A percentile compares a stretch with the other conserved stretches of the same genome.
Evolutionary conservation across 495 filamentous ascomycete species (phyloP).

Genomic region (Neurospora sp.): DNA sequence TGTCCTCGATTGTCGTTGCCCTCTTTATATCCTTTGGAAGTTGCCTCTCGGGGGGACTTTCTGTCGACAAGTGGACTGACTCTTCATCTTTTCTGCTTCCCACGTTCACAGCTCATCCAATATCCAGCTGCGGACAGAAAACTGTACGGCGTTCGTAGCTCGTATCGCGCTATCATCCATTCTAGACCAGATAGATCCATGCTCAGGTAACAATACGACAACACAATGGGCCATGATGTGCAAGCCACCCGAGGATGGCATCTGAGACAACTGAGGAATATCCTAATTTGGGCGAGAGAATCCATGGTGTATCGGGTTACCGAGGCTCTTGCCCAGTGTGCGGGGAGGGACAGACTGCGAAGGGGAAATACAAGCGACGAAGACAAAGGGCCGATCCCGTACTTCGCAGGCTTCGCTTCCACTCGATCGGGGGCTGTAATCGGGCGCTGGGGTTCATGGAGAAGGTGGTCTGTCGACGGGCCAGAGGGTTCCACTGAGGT

Average conservation of each 20-base stretch:
- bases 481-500: neutral
- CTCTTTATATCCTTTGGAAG: neutral
- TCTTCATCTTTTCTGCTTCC: too few relatives aligned
- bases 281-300: neutral
- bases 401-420: neutral
- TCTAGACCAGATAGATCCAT: neutral
- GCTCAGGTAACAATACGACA: neutral
- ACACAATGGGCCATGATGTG: neutral
- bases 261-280: neutral
- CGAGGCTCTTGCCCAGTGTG: too few relatives aligned
- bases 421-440: neutral
- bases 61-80: too few relatives aligned
- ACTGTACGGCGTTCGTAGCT: neutral
- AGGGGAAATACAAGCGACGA: too few relatives aligned
- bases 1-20: neutral
- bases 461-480: neutral
- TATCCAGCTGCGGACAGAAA: neutral
- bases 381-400: neutral
- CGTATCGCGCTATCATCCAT: neutral
- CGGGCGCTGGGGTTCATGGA: neutral
- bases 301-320: neutral
- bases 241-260: neutral
- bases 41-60: neutral
- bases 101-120: neutral
- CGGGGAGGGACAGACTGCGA: too few relatives aligned